A percentile compares a stretch with the other conserved stretches of the same genome.
phyloP scores from a whole-genome alignment of 1,284 basidiomycete species.

The Trichosporon ovoides region DNA sequence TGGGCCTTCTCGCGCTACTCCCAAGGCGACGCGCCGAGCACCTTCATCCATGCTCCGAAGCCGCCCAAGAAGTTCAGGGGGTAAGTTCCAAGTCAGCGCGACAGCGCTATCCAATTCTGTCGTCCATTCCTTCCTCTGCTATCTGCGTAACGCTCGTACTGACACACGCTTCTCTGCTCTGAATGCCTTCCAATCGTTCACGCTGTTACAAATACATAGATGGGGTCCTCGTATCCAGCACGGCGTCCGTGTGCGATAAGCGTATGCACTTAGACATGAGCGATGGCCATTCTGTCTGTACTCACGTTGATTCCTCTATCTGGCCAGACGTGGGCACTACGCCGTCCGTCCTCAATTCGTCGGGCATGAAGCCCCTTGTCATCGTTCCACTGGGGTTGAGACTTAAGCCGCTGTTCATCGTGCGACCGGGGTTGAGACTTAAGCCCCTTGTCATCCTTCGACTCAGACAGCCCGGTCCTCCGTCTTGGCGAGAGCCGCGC shows the following conservation, averaged over 20 bases:
- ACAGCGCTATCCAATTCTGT: background rate
- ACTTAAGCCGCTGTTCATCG: too few relatives aligned
- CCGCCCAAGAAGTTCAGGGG: constrained; percentile 43
- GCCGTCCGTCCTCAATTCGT: too few relatives aligned
- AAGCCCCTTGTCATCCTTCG: too few relatives aligned
- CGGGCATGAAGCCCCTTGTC: too few relatives aligned
- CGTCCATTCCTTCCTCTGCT: background rate
- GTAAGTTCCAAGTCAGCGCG: constrained; percentile 31
- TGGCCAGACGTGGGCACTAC: too few relatives aligned
- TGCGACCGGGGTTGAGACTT: too few relatives aligned
- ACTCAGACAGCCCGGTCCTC: constrained; percentile 1
- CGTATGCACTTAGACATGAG: too few relatives aligned
- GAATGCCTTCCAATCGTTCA: background rate
- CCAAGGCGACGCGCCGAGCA: constrained; percentile 28
- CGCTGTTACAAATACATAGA: constrained; percentile 16
- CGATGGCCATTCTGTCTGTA: too few relatives aligned
- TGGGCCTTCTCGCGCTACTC: constrained; percentile 42
- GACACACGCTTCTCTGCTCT: background rate
- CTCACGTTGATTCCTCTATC: too few relatives aligned
- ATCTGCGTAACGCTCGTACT: background rate
- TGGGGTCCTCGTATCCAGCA: constrained; percentile 36
- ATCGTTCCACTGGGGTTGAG: too few relatives aligned
- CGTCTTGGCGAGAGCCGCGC: background rate
- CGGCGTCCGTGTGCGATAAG: constrained; percentile 22
- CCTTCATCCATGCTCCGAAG: constrained; percentile 31